phyloP scores from a whole-genome alignment of 495 filamentous ascomycete species.

The Podospora anserina region DNA sequence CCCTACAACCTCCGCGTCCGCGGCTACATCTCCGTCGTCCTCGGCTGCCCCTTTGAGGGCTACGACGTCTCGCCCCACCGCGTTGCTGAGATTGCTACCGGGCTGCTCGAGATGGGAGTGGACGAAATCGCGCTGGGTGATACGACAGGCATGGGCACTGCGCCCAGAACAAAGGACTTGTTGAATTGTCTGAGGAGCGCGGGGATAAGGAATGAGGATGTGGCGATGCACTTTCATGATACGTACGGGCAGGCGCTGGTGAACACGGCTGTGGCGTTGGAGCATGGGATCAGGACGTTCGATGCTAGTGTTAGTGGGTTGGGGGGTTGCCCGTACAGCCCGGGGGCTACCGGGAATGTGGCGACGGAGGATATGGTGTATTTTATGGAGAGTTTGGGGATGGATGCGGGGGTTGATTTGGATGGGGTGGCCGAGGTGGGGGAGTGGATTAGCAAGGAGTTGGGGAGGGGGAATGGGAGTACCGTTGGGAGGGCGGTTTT shows the following conservation, averaged over 20 bases:
- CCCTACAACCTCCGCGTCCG: slow-evolving; percentile 64
- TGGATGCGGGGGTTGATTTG: slow-evolving; percentile 83
- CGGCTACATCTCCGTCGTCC: slow-evolving; percentile 90
- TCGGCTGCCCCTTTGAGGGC: slow-evolving; percentile 94
- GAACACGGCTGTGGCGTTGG: slow-evolving; percentile 80
- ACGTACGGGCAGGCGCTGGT: slow-evolving; percentile 94
- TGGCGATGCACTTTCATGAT: slow-evolving; percentile 95
- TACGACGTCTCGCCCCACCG: slow-evolving; percentile 70
- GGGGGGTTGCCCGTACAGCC: slow-evolving; percentile 90
- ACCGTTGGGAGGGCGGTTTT: slow-evolving; percentile 75
- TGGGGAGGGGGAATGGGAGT: slow-evolving; percentile 73
- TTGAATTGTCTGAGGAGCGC: slow-evolving; percentile 68
- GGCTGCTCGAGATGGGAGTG: slow-evolving; percentile 87
- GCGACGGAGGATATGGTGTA: slow-evolving; percentile 92
- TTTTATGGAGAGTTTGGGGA: slow-evolving; percentile 80
- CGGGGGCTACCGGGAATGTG: slow-evolving; percentile 93
- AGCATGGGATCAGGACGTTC: slow-evolving; percentile 85
- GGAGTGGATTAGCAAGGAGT: slow-evolving; percentile 80
- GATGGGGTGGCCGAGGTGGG: slow-evolving; percentile 79
- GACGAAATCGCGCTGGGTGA: slow-evolving; percentile 93
- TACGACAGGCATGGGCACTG: slow-evolving; percentile 96
- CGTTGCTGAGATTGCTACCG: slow-evolving; percentile 80
- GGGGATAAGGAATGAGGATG: slow-evolving; percentile 71
- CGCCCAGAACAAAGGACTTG: slow-evolving; percentile 69
- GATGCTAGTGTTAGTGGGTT: slow-evolving; percentile 87